phyloP scores from a whole-genome alignment of 2,329 filamentous ascomycete species.

The Lasiodiplodia sp. region DNA sequence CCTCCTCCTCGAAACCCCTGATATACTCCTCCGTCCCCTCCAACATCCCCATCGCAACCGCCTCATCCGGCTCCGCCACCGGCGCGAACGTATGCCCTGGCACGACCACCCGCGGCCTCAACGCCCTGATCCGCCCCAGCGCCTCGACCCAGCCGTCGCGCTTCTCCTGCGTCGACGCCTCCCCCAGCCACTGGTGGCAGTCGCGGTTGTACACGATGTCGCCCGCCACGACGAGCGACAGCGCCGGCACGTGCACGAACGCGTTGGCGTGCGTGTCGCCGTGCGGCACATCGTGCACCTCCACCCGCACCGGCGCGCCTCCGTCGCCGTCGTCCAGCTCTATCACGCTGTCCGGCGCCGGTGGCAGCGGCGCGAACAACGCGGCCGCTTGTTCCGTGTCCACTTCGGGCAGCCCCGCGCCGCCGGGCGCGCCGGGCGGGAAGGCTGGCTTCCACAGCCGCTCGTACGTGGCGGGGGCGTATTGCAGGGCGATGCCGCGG shows the following conservation, averaged over 20 bases:
- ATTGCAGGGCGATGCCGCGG: constrained; percentile 37
- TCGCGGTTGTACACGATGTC: constrained; percentile 49
- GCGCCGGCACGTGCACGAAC: constrained; percentile 44
- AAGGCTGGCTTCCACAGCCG: not conserved
- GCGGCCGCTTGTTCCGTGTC: constrained; percentile 8
- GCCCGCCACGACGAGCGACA: constrained; percentile 47
- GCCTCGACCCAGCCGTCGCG: constrained; percentile 44
- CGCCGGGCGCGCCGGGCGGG: not conserved
- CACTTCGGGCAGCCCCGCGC: not conserved
- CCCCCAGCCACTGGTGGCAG: constrained; percentile 45
- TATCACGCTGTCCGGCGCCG: constrained; percentile 28
- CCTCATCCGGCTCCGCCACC: not conserved
- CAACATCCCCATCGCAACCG: not conserved
- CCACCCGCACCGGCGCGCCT: not conserved
- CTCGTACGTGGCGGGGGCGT: constrained; percentile 22
- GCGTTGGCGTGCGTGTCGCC: constrained; percentile 39
- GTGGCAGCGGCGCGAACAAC: constrained; percentile 24
- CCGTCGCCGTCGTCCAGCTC: constrained; percentile 28
- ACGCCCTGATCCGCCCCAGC: constrained; percentile 41
- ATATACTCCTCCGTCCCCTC: not conserved
- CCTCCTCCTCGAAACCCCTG: not conserved
- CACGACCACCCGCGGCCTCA: constrained; percentile 43
- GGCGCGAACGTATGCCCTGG: constrained; percentile 38
- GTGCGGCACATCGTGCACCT: constrained; percentile 37
- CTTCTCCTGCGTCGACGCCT: constrained; percentile 43